These are phyloP conservation scores for Termitomyces sp. DNA, from an alignment of 768 basidiomycete species.

Conservation along the genomic window DNA sequence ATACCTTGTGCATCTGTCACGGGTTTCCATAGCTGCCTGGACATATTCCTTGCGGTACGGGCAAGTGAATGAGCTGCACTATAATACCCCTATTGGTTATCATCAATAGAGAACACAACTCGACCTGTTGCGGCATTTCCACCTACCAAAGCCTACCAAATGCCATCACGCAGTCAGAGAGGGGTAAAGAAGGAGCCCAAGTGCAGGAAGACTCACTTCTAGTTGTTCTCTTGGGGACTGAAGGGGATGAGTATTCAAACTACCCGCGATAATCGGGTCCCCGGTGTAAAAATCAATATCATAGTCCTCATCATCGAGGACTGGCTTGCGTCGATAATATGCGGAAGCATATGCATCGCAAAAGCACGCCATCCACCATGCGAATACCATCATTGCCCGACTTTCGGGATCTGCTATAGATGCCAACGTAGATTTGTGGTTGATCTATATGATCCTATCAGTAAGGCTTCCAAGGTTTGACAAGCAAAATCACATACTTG, in stretches of 20 bases:
- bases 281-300: slow-evolving; percentile 85
- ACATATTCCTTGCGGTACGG: slow-evolving; percentile 76
- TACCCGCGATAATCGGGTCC: slow-evolving; percentile 50
- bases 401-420: slow-evolving; percentile 70
- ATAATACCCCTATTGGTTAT: slow-evolving; percentile 66
- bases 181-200: neutral
- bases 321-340: slow-evolving; percentile 82
- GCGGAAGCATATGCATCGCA: slow-evolving; percentile 78
- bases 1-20: slow-evolving; percentile 73
- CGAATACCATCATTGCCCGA: slow-evolving; percentile 82
- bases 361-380: slow-evolving; percentile 92
- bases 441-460: slow-evolving; percentile 47
- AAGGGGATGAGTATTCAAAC: slow-evolving; percentile 36
- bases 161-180: slow-evolving; percentile 10
- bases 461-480: slow-evolving; percentile 1
- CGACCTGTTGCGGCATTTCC: slow-evolving; percentile 18
- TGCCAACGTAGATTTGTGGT: slow-evolving; percentile 74
- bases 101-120: slow-evolving; percentile 12
- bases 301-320: slow-evolving; percentile 85
- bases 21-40: slow-evolving; percentile 76
- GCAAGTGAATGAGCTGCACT: slow-evolving; percentile 80
- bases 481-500: slow-evolving; percentile 39
- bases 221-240: slow-evolving; percentile 75
- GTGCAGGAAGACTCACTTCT: slow-evolving; percentile 43
- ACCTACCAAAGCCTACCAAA: slow-evolving; percentile 58